Evolutionary conservation across 306 rosid genomes (phyloP).

Genomic region (Pyrus pyrifolia): DNA sequence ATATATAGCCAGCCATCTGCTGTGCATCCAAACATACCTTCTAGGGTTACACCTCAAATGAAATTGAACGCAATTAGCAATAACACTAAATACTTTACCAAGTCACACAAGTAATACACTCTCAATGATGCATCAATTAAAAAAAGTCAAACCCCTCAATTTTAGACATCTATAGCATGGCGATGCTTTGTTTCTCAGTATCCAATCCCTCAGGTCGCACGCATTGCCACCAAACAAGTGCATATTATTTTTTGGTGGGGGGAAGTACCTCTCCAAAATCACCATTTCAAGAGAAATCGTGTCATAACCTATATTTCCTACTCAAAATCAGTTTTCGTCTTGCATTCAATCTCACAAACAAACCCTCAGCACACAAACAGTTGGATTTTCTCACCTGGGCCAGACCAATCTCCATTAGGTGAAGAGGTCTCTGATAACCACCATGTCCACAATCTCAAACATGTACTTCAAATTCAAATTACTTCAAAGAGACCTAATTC

Average conservation of each 20-base stretch:
- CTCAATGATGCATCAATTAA: not conserved
- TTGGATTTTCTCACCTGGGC: not conserved
- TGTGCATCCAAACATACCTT: not conserved
- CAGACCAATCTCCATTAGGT: not conserved
- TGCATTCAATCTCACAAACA: not conserved
- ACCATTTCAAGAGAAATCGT: not conserved
- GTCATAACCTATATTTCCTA: not conserved
- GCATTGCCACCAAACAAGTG: not conserved
- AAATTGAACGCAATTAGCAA: not conserved
- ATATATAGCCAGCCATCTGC: not conserved
- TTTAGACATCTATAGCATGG: not conserved
- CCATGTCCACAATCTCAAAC: constrained; percentile 10
- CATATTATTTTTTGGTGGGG: not conserved
- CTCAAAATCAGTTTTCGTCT: not conserved
- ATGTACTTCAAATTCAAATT: constrained; percentile 1
- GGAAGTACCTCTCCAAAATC: not conserved
- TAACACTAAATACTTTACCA: not conserved
- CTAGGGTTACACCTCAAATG: not conserved
- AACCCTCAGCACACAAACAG: not conserved
- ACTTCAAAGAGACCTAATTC: not conserved
- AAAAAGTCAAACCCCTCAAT: not conserved
- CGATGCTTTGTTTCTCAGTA: not conserved
- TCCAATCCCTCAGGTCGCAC: not conserved
- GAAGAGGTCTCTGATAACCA: not conserved
- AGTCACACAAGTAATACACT: not conserved